Base-by-base conservation (phyloP, 2,329 filamentous ascomycete genomes). In the Metarhizium sp. region DNA sequence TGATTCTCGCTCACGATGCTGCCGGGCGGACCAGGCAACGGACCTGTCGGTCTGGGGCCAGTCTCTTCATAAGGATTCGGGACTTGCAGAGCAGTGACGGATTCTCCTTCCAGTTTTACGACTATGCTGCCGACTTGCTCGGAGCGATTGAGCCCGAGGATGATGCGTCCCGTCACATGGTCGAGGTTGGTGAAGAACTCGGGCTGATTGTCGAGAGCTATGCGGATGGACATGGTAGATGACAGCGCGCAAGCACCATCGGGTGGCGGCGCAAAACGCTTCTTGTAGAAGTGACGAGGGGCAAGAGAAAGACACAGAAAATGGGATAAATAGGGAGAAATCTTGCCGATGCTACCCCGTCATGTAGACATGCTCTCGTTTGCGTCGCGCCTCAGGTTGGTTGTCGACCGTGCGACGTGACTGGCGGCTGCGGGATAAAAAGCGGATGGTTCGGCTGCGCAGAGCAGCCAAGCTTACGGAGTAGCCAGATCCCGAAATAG, bases 101-200 rank as follows among this genome's bases (percentile, higher is more conserved):
- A 84, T 71, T 94, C 88, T 61, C 89, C 89, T 67, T 94, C 89
- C 36, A 94, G 81, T 74, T 94, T 94, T 64, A 92, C 88, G 42
- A 90, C 77, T 59, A 94, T 85, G 53, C 84, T 87, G 51, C 82
- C 82, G 51, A 92, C 78, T 55, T 80, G 77, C 68, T 92, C 88
- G 54, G 87, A 73, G 60, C 85, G 86, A 52, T 79, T 83, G 59
- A 86, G 71, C 20, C 64, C 68, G 34, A 86, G 69, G 51, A 83
- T 65, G 32, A 86, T 71, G 57, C 78, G 76, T 54, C 89, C 89
- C 34, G 76, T 78, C 57, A 94, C 79, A 58, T 80, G 73, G 69
- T 92, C 89, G 63, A 92, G 82, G 66, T 92, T 92, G 52, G 89
- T 92, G 70, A 87, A 90, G 74, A 87, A 87, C 61, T 84, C 79